Evolutionary conservation across 768 basidiomycete genomes (phyloP).

Genomic region (Kwoniella sp.): DNA sequence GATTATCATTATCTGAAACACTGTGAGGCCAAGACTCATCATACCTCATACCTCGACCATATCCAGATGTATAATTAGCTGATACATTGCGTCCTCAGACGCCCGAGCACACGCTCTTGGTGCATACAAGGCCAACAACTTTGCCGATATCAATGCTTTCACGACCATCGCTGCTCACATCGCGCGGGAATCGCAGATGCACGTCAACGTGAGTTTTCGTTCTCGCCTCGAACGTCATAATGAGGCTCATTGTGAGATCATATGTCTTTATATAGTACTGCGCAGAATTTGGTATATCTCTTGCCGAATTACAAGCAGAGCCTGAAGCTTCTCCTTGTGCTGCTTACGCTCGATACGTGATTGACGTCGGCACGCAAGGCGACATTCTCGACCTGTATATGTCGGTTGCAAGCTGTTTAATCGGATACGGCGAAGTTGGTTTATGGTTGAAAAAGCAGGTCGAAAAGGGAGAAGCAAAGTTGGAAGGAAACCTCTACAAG

Average conservation of each 20-base stretch:
- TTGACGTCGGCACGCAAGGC: conserved; percentile 77
- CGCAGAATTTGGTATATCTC: conserved; percentile 67
- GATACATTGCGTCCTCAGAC: conserved; percentile 24
- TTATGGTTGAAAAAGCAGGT: conserved; percentile 72
- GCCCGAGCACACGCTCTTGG: conserved; percentile 64
- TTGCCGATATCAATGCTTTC: conserved; percentile 65
- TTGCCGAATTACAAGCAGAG: conserved; percentile 65
- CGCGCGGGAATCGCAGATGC: conserved; percentile 70
- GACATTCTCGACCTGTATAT: conserved; percentile 73
- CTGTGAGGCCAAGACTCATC: conserved; percentile 57
- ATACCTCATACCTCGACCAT: neutral
- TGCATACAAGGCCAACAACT: conserved; percentile 73
- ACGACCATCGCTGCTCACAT: conserved; percentile 68
- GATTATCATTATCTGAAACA: conserved; percentile 55
- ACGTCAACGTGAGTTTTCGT: conserved; percentile 59
- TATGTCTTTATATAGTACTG: conserved; percentile 70
- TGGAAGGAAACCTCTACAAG: conserved; percentile 73
- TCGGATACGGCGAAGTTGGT: conserved; percentile 92
- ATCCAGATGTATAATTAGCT: neutral
- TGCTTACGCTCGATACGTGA: conserved; percentile 82
- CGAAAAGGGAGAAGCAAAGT: conserved; percentile 61
- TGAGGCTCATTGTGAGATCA: too few relatives aligned
- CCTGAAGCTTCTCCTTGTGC: conserved; percentile 72
- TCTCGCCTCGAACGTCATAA: too few relatives aligned
- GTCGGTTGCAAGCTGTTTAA: conserved; percentile 78